Evolutionary conservation across 2,329 filamentous ascomycete genomes (phyloP), one percentile per base, ranked within the genome.

Genomic region (Didymosphaeria variabile): DNA sequence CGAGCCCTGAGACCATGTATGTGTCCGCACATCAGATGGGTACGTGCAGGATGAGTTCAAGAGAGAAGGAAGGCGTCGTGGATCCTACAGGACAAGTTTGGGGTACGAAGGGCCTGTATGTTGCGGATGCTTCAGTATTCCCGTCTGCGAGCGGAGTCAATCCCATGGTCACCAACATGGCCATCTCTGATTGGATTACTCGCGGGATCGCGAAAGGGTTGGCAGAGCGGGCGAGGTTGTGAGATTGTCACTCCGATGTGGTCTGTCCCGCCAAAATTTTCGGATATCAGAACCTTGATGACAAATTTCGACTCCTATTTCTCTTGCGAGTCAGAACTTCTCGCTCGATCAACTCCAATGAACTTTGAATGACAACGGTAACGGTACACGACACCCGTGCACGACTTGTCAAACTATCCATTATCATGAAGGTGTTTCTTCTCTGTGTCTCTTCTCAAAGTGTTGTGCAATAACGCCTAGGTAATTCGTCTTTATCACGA

Each of bases 1-100:
- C 83, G 0, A 72, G 78, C 1, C 85, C 86, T 0, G 79, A 83
- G 32, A 81, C 83, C 23, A 74, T 80, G n/a, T 91, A 87, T 69
- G 79, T 83, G 32, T 90, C 88, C n/a, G 91, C 91, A 19, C 91
- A 94, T 77, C 91, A 94, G 80, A 94, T 94, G 91, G 90, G 91
- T 23, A 87, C 87, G 10, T 92, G 90, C 70, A 83, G 90, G 2
- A 94, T 94, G 91, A 87, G 87, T 61, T 81, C 81, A 1, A 69
- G 57, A 29, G 69, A 77, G 40, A 72, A 68, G 53, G 78, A 75
- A n/a, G 79, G 80, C 23, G 82, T 81, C 9, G 80, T 84, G 5
- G 81, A 83, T 67, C 69, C 76, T 0, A 62, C 72, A 19, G 82
- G 82, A 0, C 63, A 65, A 44, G 81, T 92, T 7, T 94, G 90